Evolutionary conservation across 129 eudicot species (phyloP).

Genomic region (Tagetes erecta): DNA sequence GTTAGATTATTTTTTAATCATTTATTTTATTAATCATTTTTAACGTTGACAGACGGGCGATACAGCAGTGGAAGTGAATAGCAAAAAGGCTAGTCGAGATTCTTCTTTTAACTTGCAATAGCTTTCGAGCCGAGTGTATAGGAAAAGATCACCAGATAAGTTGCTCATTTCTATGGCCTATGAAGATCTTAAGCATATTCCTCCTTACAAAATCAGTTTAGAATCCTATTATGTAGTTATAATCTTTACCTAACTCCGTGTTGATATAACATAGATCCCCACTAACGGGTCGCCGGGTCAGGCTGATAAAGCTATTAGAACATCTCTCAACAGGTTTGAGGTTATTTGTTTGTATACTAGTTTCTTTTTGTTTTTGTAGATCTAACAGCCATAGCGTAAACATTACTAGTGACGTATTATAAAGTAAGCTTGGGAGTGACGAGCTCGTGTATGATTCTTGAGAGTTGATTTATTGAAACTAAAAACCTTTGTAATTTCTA

Average conservation of each 20-base stretch:
- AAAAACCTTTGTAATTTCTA: conserved; percentile 23
- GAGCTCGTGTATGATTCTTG: conserved; percentile 16
- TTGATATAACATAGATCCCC: conserved; percentile 30
- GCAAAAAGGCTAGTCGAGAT: conserved; percentile 15
- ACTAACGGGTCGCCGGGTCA: neutral
- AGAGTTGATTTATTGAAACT: conserved; percentile 22
- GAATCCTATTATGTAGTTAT: conserved; percentile 27
- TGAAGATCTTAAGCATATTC: conserved; percentile 26
- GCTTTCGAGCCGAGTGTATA: conserved; percentile 33
- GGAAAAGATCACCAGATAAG: conserved; percentile 43
- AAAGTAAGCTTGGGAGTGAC: conserved; percentile 28
- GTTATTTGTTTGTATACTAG: conserved; percentile 35
- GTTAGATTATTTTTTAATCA: neutral
- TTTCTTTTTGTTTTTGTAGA: conserved; percentile 24
- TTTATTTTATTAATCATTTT: neutral
- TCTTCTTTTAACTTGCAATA: conserved; percentile 15
- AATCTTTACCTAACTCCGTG: conserved; percentile 35
- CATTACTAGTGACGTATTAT: conserved; percentile 8
- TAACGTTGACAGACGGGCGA: conserved; percentile 55
- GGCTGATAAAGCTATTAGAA: conserved; percentile 23
- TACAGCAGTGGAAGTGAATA: conserved; percentile 80
- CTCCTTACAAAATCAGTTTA: conserved; percentile 17
- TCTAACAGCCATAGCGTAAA: conserved; percentile 28
- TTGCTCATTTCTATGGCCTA: conserved; percentile 31
- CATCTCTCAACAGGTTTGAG: conserved; percentile 21